Evolutionary conservation across 208 protist genomes (phyloP).

Genomic region (Leishmania martiniquensis): DNA sequence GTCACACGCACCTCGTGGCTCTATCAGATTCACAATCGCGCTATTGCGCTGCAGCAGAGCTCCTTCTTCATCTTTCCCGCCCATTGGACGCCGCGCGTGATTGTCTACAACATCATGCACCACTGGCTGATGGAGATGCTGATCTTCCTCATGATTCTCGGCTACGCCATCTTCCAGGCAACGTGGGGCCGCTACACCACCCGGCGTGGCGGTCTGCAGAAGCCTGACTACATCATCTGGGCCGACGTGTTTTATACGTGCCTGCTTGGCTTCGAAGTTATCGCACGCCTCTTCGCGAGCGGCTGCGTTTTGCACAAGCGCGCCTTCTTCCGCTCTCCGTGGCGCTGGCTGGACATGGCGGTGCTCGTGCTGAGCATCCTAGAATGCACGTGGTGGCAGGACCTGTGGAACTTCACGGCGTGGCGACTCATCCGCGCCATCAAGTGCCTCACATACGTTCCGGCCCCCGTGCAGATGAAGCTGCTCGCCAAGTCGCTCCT

Average conservation of each 20-base stretch:
- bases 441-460: constrained; percentile 82
- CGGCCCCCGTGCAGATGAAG: constrained; percentile 76
- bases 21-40: constrained; percentile 81
- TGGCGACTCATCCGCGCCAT: constrained; percentile 89
- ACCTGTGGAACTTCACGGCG: constrained; percentile 85
- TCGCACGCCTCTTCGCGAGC: constrained; percentile 84
- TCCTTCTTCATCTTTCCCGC: constrained; percentile 89
- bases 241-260: constrained; percentile 90
- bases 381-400: constrained; percentile 73
- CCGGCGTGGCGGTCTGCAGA: constrained; percentile 32
- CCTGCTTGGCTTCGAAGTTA: constrained; percentile 82
- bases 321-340: constrained; percentile 89
- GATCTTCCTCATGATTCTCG: constrained; percentile 75
- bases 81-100: constrained; percentile 79
- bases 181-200: constrained; percentile 73
- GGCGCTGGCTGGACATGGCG: constrained; percentile 92
- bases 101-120: constrained; percentile 91
- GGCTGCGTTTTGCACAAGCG: constrained; percentile 81
- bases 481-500: constrained; percentile 88
- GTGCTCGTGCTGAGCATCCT: constrained; percentile 82
- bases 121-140: constrained; percentile 88
- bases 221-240: constrained; percentile 75
- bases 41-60: constrained; percentile 76
- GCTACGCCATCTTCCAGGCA: constrained; percentile 88
- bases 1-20: constrained; percentile 60